Conservation (phyloP, 31 red algal species). For the Bonnemaisonia californica region DNA sequence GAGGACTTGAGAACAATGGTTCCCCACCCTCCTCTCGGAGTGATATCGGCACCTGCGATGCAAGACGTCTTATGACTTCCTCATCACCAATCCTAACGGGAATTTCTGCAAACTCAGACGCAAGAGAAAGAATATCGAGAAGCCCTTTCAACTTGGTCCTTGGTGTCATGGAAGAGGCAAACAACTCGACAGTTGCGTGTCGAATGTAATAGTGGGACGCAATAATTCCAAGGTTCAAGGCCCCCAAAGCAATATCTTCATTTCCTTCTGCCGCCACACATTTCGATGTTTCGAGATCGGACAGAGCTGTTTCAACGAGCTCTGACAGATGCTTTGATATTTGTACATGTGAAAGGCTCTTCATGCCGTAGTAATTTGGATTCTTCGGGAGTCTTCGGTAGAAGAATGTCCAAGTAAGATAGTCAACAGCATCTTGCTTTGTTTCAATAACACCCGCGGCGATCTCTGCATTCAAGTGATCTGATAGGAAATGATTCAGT, state of each 20-base stretch:
- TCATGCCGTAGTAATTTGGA: constrained; percentile 88
- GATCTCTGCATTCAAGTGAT: constrained; percentile 94
- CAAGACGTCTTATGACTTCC: constrained; percentile 50
- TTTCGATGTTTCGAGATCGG: constrained; percentile 79
- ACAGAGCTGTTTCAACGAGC: constrained; percentile 70
- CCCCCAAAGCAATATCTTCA: constrained; percentile 66
- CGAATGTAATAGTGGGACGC: constrained; percentile 90
- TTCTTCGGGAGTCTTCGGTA: constrained; percentile 89
- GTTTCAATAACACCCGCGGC: constrained; percentile 78
- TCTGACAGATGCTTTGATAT: constrained; percentile 88
- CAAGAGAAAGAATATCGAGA: constrained; percentile 77
- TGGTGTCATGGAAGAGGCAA: constrained; percentile 69
- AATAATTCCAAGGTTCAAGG: constrained; percentile 85
- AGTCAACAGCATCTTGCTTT: constrained; percentile 91
- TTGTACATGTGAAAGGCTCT: constrained; percentile 48
- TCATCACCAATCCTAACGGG: constrained; percentile 82
- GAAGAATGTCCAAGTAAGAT: constrained; percentile 96
- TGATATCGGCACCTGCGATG: constrained; percentile 31
- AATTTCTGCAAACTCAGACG: constrained; percentile 76
- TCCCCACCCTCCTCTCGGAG: constrained; percentile 32
- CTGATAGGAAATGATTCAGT: constrained; percentile 56
- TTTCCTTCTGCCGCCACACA: constrained; percentile 79
- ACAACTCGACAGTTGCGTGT: constrained; percentile 83
- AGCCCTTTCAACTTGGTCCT: constrained; percentile 71
- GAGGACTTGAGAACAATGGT: constrained; percentile 70